Evolutionary conservation across 2,329 filamentous ascomycete species (phyloP).

Genomic region (Tolypocladium nubicola): DNA sequence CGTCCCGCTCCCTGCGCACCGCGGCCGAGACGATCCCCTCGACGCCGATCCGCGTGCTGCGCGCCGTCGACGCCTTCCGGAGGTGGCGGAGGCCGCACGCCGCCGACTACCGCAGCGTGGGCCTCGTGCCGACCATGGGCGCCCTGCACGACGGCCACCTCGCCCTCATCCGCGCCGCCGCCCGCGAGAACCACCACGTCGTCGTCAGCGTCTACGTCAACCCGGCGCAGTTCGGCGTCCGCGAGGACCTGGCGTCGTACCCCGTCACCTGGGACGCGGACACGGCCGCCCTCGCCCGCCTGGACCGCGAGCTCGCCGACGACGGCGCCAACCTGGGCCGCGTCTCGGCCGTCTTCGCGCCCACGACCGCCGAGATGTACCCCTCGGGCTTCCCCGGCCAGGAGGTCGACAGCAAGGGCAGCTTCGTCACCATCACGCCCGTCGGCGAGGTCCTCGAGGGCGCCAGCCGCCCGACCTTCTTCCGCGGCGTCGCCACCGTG

Average conservation of each 20-base stretch:
- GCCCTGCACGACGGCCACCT: conserved; percentile 90
- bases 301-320: conserved; percentile 65
- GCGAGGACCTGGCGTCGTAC: conserved; percentile 82
- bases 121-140: conserved; percentile 94
- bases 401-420: conserved; percentile 67
- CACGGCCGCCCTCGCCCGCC: conserved; percentile 49
- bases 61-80: conserved; percentile 62
- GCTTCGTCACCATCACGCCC: conserved; percentile 86
- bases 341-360: conserved; percentile 77
- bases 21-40: conserved; percentile 38
- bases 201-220: conserved; percentile 94
- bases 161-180: conserved; percentile 74
- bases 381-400: conserved; percentile 65
- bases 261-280: conserved; percentile 84
- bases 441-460: conserved; percentile 76
- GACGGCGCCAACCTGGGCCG: conserved; percentile 51
- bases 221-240: conserved; percentile 85
- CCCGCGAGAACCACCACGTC: conserved; percentile 73
- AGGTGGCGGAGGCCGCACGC: conserved; percentile 57
- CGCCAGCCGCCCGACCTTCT: conserved; percentile 80
- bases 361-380: conserved; percentile 77
- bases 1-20: conserved; percentile 10
- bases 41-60: conserved; percentile 60
- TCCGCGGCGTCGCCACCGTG: conserved; percentile 89
- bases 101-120: conserved; percentile 60